These are phyloP conservation scores for Phyllosticta citriasiana DNA, from an alignment of 2,329 filamentous ascomycete genomes.

Conservation along the genomic window DNA sequence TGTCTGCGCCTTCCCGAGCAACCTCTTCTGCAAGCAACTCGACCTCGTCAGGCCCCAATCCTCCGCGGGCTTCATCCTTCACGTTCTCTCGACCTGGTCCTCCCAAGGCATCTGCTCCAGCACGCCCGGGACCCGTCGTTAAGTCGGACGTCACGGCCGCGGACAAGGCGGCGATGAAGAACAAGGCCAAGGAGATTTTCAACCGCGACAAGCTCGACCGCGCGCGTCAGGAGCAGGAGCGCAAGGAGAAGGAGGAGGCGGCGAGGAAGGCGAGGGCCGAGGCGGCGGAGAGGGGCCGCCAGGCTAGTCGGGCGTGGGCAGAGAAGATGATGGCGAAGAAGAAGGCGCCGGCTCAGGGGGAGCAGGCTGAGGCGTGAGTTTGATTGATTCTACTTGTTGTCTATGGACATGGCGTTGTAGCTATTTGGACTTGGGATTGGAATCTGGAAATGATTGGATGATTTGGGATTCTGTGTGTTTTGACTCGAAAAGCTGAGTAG, in stretches of 20 bases:
- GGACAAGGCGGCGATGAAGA: constrained; percentile 21
- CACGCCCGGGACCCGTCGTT: constrained; percentile 6
- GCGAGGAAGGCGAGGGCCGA: constrained; percentile 36
- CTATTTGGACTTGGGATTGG: not conserved
- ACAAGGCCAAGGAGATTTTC: constrained; percentile 38
- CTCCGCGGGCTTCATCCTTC: constrained; percentile 1
- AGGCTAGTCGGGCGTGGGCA: constrained; percentile 39
- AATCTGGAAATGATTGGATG: too few relatives aligned
- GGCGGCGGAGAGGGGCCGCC: constrained; percentile 36
- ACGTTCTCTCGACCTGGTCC: not conserved
- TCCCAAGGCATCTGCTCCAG: not conserved
- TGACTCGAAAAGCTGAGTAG: too few relatives aligned
- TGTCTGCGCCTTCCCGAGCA: not conserved
- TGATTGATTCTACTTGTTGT: not conserved
- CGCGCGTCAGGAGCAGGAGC: constrained; percentile 23
- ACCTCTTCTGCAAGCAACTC: constrained; percentile 5
- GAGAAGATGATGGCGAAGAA: constrained; percentile 36
- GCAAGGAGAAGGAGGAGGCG: constrained; percentile 38
- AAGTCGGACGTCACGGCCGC: constrained; percentile 21
- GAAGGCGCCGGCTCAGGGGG: constrained; percentile 13
- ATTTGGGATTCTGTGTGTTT: too few relatives aligned
- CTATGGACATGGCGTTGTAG: not conserved
- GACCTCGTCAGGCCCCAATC: constrained; percentile 2
- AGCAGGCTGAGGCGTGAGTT: constrained; percentile 4
- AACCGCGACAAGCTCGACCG: constrained; percentile 34